These are phyloP conservation scores for Ophiostoma piceae DNA, from an alignment of 2,329 filamentous ascomycete species.

Conservation along the genomic window DNA sequence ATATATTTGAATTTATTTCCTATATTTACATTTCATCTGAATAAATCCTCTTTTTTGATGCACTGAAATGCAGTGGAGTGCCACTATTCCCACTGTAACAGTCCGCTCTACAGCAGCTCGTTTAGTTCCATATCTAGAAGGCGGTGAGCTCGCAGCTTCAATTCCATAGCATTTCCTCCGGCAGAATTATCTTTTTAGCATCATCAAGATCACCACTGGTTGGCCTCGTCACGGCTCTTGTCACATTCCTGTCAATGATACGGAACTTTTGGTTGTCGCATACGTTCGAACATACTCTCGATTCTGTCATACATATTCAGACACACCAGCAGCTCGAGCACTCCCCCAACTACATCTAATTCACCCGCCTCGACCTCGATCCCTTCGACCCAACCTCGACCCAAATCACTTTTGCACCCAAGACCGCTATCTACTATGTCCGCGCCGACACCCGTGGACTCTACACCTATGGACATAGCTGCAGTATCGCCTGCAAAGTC, in stretches of 20 bases:
- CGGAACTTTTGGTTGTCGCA: background rate
- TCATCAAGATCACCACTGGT: background rate
- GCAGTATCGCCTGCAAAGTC: background rate
- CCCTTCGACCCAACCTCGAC: background rate
- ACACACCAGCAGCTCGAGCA: background rate
- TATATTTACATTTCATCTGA: background rate
- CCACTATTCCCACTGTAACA: background rate
- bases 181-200: constrained; percentile 7
- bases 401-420: background rate
- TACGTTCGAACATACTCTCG: background rate
- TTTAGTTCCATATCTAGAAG: background rate
- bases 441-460: background rate
- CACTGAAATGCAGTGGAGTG: background rate
- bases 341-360: background rate
- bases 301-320: background rate
- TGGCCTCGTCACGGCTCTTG: background rate
- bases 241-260: background rate
- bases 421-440: background rate
- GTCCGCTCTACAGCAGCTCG: background rate
- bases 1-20: background rate
- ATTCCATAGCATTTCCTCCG: background rate
- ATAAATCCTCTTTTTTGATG: background rate
- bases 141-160: background rate
- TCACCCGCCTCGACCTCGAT: background rate
- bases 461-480: background rate